These are phyloP conservation scores for Arthrobotrys conoides DNA, from an alignment of 2,329 filamentous ascomycete genomes.

Conservation along the genomic window DNA sequence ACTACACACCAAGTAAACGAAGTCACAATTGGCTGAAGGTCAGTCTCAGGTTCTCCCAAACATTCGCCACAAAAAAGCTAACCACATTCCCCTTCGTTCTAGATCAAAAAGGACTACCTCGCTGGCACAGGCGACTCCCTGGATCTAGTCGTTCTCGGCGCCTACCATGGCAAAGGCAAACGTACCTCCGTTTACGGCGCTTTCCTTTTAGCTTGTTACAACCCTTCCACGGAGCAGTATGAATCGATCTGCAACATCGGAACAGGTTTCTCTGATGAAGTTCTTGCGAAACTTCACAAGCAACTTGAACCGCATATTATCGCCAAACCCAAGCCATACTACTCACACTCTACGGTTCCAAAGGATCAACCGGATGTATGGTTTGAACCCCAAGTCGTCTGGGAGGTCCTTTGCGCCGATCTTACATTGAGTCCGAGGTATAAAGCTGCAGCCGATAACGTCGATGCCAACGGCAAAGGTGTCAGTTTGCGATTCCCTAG, in stretches of 20 bases:
- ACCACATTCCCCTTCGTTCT: conserved; percentile 34
- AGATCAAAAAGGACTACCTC: conserved; percentile 99
- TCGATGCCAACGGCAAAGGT: conserved; percentile 78
- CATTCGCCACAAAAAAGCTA: conserved; percentile 20
- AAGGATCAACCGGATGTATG: conserved; percentile 98
- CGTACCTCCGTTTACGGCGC: conserved; percentile 95
- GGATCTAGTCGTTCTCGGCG: conserved; percentile 93
- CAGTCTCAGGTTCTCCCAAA: conserved; percentile 64
- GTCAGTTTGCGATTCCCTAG: conserved; percentile 91
- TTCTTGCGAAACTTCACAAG: conserved; percentile 87
- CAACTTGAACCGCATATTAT: conserved; percentile 84
- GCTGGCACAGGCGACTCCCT: conserved; percentile 93
- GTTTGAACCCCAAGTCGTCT: conserved; percentile 95
- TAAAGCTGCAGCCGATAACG: conserved; percentile 83
- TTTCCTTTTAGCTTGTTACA: conserved; percentile 95
- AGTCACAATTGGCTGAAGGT: conserved; percentile 99
- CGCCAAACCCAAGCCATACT: conserved; percentile 93
- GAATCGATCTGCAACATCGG: conserved; percentile 99
- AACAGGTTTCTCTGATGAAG: conserved; percentile 94
- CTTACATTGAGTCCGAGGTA: conserved; percentile 92
- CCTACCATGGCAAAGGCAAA: conserved; percentile 94
- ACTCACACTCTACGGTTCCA: conserved; percentile 83
- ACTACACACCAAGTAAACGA: conserved; percentile 95
- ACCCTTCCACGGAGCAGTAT: conserved; percentile 82
- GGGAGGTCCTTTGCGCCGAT: conserved; percentile 98